Percentiles rank a stretch among this genome's conserved stretches.
Evolutionary conservation across 768 basidiomycete species (phyloP).

Genomic region (Pulveroboletus sp.): DNA sequence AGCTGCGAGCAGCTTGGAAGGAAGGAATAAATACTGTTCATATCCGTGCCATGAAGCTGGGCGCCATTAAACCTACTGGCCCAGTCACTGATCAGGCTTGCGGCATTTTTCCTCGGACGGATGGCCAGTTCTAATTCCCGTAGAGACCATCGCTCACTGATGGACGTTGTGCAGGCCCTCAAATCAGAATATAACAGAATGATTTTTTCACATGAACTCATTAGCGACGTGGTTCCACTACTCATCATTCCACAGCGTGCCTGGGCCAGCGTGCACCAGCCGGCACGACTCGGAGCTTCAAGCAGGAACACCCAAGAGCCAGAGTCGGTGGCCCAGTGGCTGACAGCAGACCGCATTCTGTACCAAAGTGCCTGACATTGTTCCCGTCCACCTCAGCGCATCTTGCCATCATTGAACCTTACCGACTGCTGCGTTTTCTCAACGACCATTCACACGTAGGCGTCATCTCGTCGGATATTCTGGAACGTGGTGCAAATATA

Average conservation of each 20-base stretch:
- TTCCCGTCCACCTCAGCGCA: conserved; percentile 4
- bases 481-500: conserved; percentile 13
- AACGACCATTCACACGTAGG: conserved; percentile 16
- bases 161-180: conserved; percentile 5
- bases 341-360: neutral
- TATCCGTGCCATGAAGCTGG: conserved; percentile 22
- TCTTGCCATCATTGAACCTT: conserved; percentile 16
- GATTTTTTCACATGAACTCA: conserved; percentile 9
- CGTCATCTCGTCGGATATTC: conserved; percentile 9
- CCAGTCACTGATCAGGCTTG: conserved; percentile 4
- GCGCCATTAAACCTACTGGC: conserved; percentile 13
- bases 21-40: conserved; percentile 12
- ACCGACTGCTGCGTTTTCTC: conserved; percentile 2
- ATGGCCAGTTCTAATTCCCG: conserved; percentile 21
- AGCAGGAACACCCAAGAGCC: neutral
- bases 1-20: conserved; percentile 1
- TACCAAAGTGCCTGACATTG: neutral
- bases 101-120: conserved; percentile 3
- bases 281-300: conserved; percentile 2
- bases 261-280: neutral
- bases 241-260: neutral
- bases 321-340: too few species aligned
- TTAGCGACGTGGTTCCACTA: conserved; percentile 3
- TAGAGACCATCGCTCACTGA: conserved; percentile 1
- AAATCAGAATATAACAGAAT: conserved; percentile 3